These are phyloP conservation scores for Erysimum cheiranthoides DNA, from an alignment of 345 rosid genomes.

Conservation along the genomic window DNA sequence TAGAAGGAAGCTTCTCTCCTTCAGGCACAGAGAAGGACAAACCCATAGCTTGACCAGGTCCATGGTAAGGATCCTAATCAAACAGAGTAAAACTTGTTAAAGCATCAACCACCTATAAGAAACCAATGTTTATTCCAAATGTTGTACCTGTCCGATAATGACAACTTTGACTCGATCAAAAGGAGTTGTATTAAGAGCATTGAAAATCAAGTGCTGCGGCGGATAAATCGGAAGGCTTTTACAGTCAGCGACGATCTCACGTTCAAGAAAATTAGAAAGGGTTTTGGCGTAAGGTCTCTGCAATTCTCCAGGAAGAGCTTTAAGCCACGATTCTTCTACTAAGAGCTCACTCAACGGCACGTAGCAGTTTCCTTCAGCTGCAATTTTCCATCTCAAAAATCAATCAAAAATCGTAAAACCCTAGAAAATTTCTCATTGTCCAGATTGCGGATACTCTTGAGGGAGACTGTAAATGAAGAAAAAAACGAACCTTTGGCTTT, in stretches of 20 bases:
- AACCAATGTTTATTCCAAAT: neutral
- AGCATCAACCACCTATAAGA: constrained; percentile 4
- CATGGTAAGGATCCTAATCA: constrained; percentile 88
- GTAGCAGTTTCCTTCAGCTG: constrained; percentile 51
- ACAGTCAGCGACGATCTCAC: constrained; percentile 50
- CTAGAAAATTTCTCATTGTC: neutral
- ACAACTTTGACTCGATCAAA: constrained; percentile 82
- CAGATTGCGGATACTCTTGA: constrained; percentile 5
- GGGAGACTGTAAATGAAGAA: neutral
- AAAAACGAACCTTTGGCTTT: constrained; percentile 54
- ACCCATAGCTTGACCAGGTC: constrained; percentile 98
- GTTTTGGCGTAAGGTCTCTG: constrained; percentile 67
- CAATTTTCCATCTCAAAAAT: constrained; percentile 15
- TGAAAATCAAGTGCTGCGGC: constrained; percentile 80
- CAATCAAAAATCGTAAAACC: constrained; percentile 1
- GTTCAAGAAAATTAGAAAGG: constrained; percentile 65
- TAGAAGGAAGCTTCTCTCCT: constrained; percentile 81
- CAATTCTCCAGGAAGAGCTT: constrained; percentile 72
- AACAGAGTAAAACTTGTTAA: neutral
- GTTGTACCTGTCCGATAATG: constrained; percentile 77
- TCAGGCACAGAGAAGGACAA: constrained; percentile 91
- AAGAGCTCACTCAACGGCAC: constrained; percentile 80
- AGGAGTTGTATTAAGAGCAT: constrained; percentile 80
- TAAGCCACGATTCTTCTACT: constrained; percentile 84
- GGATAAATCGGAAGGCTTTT: constrained; percentile 61